Base-by-base conservation (phyloP, 2,329 filamentous ascomycete genomes). In the Pseudogymnoascus sp. region DNA sequence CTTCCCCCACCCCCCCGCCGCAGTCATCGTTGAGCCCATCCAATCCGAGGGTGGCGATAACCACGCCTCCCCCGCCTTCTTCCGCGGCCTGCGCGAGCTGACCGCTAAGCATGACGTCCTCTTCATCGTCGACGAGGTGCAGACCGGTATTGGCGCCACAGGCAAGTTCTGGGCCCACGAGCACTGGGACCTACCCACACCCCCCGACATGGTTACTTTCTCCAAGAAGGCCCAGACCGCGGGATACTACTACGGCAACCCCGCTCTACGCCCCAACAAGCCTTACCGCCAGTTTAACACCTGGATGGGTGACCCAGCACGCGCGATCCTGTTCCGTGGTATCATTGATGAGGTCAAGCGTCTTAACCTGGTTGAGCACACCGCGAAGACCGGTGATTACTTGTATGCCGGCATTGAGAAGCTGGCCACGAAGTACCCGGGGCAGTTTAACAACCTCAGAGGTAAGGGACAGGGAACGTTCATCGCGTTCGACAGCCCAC, bases 101-200 rank as follows among this genome's bases (percentile, higher is more conserved):
- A 91, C 89, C 35, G 81, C 84, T 69, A 85, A 84, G 70, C 81
- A 88, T 74, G 78, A 85, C 63, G 81, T 90, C 36, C 81, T 90
- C 65, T 77, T 93, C 73, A 93, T 93, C 68, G 89, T 91, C 61
- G 89, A 93, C 70, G 89, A 92, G 75, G 89, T 93, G 35, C 89
- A 93, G 75, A 93, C 89, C 15, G 89, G 88, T 71, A 85, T 92
- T 58, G 89, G 89, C 69, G 89, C 89, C n/a, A 93, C 89, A 0
- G 89, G 89, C 62, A 90, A 89, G 70, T 91, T 92, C 82, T 93
- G 89, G 89, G 89, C 88, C 12, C 89, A 93, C 73, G 88, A 91
- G 67, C 89, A 92, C 81, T 93, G 89, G 89, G 82, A 87, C 70
- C 78, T 92, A 43, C 69, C 77, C 39, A 77, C 83, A 9, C 87